Evolutionary conservation across 2,329 filamentous ascomycete genomes (phyloP), one percentile per base, ranked within the genome.

Genomic region (Colletotrichum australisinense): DNA sequence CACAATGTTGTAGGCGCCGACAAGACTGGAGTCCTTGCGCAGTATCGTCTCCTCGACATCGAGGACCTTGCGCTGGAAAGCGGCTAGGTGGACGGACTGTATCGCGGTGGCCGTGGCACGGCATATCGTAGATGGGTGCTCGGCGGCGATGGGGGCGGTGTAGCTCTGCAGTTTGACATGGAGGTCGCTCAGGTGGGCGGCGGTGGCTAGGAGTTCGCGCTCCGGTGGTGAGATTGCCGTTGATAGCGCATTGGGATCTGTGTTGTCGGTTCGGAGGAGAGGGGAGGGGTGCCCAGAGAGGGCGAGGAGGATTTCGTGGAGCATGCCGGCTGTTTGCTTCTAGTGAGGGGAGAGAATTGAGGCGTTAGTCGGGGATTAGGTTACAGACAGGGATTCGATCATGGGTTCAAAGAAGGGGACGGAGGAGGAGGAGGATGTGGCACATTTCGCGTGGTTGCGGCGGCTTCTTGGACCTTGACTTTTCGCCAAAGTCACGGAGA

Each of bases 291-390:
- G 94, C 77, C 97, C 96, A 79, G 95, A 97, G 84, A 98, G 92
- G 83, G 95, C 96, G 84, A 99, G 93, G 84, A 98, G 92, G 86
- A 99, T 95, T 88, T 99, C 97, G 90, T 98, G 97, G 83, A 99
- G 94, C 97, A 99, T 99, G 77, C 30, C 28, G 60, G 77, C 38
- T 78, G 77, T 67, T 62, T 56, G 30, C 24, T 60, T 63, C 64
- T 59, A 5, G 8, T 12, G 38, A 52, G 28, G 32, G 46, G 16
- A 52, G 7, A 32, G 63, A 32, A 16, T 28, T 19, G 30, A 32
- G 28, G 24, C 38, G 57, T 74, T 67, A 75, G 74, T 46, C 22
- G 9, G 42, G 24, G 26, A 19, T 16, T 46, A 35, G 12, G 14
- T 52, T 52, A 57, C 4, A 22, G 22, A 7, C 22, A 32, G 35